Evolutionary conservation across 805 yeast species (phyloP), one percentile per base, ranked within the genome.

Genomic region (Isabelozyma heimii): DNA sequence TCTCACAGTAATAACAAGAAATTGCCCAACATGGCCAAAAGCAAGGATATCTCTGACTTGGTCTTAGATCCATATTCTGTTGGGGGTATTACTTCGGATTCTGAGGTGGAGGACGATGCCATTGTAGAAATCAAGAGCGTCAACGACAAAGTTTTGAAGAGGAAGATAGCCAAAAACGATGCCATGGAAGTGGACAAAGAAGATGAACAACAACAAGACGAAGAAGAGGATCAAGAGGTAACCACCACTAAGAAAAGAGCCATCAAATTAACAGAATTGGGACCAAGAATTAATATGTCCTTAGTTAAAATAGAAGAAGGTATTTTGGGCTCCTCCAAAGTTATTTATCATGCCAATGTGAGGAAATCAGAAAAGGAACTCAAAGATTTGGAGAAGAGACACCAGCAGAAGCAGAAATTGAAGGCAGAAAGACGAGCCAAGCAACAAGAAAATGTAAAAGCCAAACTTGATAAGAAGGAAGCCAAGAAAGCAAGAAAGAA

Each of bases 41-140:
- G 83, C 42, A 72, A 73, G 39, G 98, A 91, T 63, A 88, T 91
- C 39, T 80, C 96, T 7, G 97, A 92, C 57, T 79, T 87, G 54
- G 76, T 92, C 47, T 74, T 90, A 47, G 97, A 91, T 62, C 91
- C 91, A 2, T 88, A 88, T 61, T 84, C 91, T 20, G 83, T 83
- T 37, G 89, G 86, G 35, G 89, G 84, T 1, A 83, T 85, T 62
- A 89, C 97, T 1, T 85, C 94, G 43, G 99, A 92, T 60, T 87
- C 96, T 4, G 99, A 92, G 73, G 83, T 91, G 41, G 98, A 94
- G 60, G 97, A 91, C 52, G 97, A 91, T 55, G 89, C 84, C 24
- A 78, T 86, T 46, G 92, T 89, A 28, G 89, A 84, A 55, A 75
- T 87, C 20, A 60, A 64, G 51, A 55, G 58, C 41, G 69, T 65